phyloP scores from a whole-genome alignment of 164 flowering plant species.

The Pachysandra terminalis region DNA sequence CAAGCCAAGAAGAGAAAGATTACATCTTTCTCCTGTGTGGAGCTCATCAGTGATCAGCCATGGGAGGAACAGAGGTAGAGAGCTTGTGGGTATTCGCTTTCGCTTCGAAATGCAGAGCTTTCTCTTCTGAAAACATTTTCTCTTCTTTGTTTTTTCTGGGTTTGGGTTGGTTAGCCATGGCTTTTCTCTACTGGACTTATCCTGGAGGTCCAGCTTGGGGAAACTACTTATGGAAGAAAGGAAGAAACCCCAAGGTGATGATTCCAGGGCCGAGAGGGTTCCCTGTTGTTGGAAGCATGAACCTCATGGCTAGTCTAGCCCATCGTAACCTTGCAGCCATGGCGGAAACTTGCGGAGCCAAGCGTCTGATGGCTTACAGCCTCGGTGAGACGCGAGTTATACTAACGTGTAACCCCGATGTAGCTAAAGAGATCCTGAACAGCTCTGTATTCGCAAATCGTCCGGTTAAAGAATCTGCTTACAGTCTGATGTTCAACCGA shows the following conservation, averaged over 20 bases:
- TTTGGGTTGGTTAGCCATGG: constrained; percentile 24
- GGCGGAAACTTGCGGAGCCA: constrained; percentile 27
- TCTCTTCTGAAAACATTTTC: constrained; percentile 20
- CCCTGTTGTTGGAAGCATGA: constrained; percentile 32
- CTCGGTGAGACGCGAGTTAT: constrained; percentile 48
- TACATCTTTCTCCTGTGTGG: neutral
- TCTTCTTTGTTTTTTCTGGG: constrained; percentile 3
- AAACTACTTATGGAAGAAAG: constrained; percentile 9
- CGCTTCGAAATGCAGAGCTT: constrained; percentile 35
- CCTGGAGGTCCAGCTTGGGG: constrained; percentile 65
- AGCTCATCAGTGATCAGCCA: neutral
- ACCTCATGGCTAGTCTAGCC: constrained; percentile 38
- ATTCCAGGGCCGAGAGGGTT: constrained; percentile 55
- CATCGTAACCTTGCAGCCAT: constrained; percentile 43
- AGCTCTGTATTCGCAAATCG: constrained; percentile 50
- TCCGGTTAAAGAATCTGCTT: constrained; percentile 58
- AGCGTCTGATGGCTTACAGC: constrained; percentile 62
- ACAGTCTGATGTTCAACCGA: constrained; percentile 49
- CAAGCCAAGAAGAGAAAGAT: neutral
- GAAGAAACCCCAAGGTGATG: neutral
- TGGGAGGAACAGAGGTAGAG: constrained; percentile 39
- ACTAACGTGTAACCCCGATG: constrained; percentile 44
- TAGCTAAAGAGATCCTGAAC: constrained; percentile 51
- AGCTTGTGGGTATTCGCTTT: constrained; percentile 47
- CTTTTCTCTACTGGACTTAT: constrained; percentile 39